Base-by-base conservation (phyloP, 306 rosid genomes). In the Cucurbita argyrosperma region DNA sequence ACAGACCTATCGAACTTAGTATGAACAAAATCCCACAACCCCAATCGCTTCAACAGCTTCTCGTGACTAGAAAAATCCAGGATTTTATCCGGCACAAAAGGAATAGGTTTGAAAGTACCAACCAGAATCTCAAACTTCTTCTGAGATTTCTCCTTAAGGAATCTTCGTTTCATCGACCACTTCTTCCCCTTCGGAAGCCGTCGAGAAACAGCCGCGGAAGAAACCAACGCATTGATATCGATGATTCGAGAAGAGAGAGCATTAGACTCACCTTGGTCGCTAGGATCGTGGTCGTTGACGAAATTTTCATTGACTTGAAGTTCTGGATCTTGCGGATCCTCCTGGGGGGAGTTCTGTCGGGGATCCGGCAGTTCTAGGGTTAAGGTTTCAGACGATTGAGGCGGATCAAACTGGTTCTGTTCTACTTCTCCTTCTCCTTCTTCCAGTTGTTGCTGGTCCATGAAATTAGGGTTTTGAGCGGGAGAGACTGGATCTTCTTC, bases 1-100 rank as follows among this genome's bases (percentile, higher is more conserved):
- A 94, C 30, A n/a, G 0, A 51, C 59, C 82, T 72, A 67, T 91
- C 95, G 39, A 89, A 91, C 62, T 94, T 88, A 19, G 83, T 56
- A 37, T 88, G 90, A 18, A 84, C 97, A 23, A 94, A 91, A 21
- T 88, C 89, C 97, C 99, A 94, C 51, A 94, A 67, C 60, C 96
- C 96, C 2, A 94, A 64, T 18, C 91, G 87, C 85, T 80, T 80
- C 65, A 94, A 45, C 47, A 94, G 96, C 58, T 81, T 71, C 84
- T 85, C 78, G 69, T 89, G 91, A 60, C 76, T 45, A 38, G 76
- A 56, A 49, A 94, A 94, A 81, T 91, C 89, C 15, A 91, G 88
- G 70, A 40, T 60, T 80, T 86, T 90, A 0, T 60, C 46, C 0
- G 98, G 94, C 0, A 77, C 56, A n/a, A 93, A 93, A 8, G 96